Percentiles rank a stretch among this genome's conserved stretches.
phyloP scores from a whole-genome alignment of 345 rosid genomes.

The Eucalyptus regnans region DNA sequence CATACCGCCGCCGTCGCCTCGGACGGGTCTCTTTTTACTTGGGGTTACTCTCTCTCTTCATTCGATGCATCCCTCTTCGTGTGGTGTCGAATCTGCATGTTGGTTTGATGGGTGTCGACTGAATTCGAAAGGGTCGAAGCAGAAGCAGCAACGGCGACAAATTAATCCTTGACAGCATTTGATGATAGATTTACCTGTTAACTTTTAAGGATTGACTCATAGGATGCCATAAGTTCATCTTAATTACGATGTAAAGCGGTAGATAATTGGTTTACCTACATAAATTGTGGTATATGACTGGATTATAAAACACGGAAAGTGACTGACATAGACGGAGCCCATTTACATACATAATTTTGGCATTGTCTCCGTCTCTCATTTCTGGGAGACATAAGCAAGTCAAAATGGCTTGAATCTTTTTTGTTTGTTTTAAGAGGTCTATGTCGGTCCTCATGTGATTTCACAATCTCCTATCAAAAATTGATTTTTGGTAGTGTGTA shows the following conservation, averaged over 20 bases:
- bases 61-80: background rate
- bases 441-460: background rate
- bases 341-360: background rate
- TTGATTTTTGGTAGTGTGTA: background rate
- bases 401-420: background rate
- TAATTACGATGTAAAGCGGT: background rate
- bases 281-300: background rate
- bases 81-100: background rate
- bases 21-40: constrained; percentile 93
- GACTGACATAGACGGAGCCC: background rate
- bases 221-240: background rate
- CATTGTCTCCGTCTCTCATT: background rate
- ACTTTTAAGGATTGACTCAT: background rate
- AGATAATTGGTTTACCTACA: background rate
- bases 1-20: constrained; percentile 96
- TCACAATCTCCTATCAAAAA: background rate
- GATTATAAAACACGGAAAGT: background rate
- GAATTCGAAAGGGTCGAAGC: background rate
- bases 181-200: background rate
- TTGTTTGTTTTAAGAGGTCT: background rate
- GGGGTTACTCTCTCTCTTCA: constrained; percentile 46
- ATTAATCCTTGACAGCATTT: background rate
- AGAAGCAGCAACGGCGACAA: background rate
- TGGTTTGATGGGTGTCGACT: background rate
- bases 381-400: background rate